Conservation (phyloP, 257 asterid genomes). For the Nicotiana otophora region DNA sequence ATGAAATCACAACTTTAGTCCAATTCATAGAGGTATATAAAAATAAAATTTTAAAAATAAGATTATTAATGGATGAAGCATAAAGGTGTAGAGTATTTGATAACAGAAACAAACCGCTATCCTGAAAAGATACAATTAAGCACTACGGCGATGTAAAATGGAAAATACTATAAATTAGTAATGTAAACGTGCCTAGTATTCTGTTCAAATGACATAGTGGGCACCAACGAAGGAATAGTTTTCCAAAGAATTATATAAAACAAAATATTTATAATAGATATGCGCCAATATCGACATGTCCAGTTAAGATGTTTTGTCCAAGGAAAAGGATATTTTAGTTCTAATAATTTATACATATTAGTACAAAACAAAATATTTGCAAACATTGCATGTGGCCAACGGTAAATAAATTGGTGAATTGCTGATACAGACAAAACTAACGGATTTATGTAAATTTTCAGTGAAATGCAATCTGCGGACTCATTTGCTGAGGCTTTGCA, state of each 20-base stretch:
- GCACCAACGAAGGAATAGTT: background rate
- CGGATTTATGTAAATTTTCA: background rate
- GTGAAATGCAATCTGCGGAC: background rate
- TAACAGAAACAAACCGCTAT: background rate
- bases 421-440: background rate
- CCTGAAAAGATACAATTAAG: background rate
- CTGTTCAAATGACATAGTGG: constrained; percentile 7
- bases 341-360: background rate
- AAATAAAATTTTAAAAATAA: background rate
- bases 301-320: background rate
- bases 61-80: background rate
- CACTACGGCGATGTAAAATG: background rate
- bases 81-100: background rate
- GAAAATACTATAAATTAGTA: background rate
- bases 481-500: no score
- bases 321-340: background rate
- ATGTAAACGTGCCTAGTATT: background rate
- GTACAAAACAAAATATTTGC: background rate
- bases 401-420: background rate
- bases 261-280: background rate
- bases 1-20: background rate
- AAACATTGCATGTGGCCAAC: constrained; percentile 3
- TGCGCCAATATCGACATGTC: constrained; percentile 3
- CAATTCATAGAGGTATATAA: background rate
- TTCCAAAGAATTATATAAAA: no score